Evolutionary conservation across 352 stramenopile species (phyloP), one percentile per base, ranked within the genome.

Genomic region (Aphanomyces astaci): DNA sequence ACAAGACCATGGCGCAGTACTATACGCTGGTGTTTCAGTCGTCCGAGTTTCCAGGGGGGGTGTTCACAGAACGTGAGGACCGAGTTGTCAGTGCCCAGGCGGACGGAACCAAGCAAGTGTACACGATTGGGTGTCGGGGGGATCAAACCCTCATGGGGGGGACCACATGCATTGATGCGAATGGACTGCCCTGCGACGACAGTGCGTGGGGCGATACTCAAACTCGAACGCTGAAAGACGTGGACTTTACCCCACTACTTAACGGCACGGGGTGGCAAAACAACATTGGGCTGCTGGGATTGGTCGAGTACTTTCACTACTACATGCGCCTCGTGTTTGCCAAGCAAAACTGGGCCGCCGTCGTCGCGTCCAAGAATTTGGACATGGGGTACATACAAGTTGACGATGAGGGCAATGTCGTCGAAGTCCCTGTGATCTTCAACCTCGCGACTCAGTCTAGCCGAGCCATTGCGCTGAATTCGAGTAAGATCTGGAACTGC

Each of bases 21-120:
- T 80, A 80, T 40, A 52, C 73, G 17, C 32, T 78, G 7, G 24
- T 78, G n/a, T 60, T 76, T n/a, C 75, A 80, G 52, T 72, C 73
- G 19, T 71, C 63, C 36, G 75, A 78, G 60, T 78, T 80, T 33
- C 75, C 75, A 0, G 75, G 64, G 11, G 54, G 64, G 0, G 36
- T 32, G 10, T 46, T 46, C 48, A 56, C 25, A 10, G 7, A 9
- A 9, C 48, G 48, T 31, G 24, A 10, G 9, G n/a, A 56, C n/a
- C 9, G 7, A 22, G n/a, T 56, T 22, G n/a, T 31, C 48, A 31
- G n/a, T 10, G 10, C 13, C n/a, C 48, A 56, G 10, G 7, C 48
- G 10, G 25, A 56, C 10, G n/a, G 25, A 9, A 15, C 48, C 48
- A 56, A 56, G n/a, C 48, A 56, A 30, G 13, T n/a, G n/a, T 25